Base-by-base conservation (phyloP, 495 filamentous ascomycete genomes). In the Trichoderma parareesei region DNA sequence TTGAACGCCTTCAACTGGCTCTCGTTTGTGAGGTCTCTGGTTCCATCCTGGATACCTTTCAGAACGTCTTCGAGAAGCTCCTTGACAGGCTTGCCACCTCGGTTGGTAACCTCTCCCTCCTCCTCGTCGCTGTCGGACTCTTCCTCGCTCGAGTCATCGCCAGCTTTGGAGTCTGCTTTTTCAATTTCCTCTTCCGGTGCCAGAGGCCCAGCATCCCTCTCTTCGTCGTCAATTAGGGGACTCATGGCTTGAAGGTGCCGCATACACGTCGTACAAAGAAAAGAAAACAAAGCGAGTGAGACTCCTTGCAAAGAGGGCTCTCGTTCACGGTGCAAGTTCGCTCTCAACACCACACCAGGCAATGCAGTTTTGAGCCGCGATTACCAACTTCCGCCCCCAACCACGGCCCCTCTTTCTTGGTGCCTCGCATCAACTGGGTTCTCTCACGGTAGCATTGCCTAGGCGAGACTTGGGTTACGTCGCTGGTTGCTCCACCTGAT, bases 41-140 rank as follows among this genome's bases (percentile, higher is more conserved):
- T 16, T n/a, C 42, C 38, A 55, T 66, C 48, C 14, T 60, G 62
- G 8, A 68, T 46, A 5, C 33, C 57, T 33, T 38, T 40, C 35
- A 68, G 9, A 38, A 68, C 61, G 53, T 49, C 40, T 14, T 64
- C 63, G 13, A 68, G 61, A n/a, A 49, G 49, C 33, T 65, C 61
- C 20, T 68, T 68, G 8, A 65, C 37, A 9, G 60, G 46, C n/a
- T 63, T 48, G 2, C 41, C 27, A n/a, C 35, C 27, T n/a, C 46
- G 41, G 9, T 33, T 33, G 33, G 41, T 35, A 3, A 18, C 10
- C n/a, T 63, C 41, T 20, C 57, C 62, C 11, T 40, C 55, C n/a
- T 48, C 42, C 27, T 62, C 66, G 38, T 68, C 66, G 20, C 38
- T 46, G 43, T 68, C 60, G 18, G 43, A 42, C 6, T 61, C 66